These are phyloP conservation scores for Spathaspora sp. DNA, from an alignment of 805 yeast genomes.

Conservation along the genomic window DNA sequence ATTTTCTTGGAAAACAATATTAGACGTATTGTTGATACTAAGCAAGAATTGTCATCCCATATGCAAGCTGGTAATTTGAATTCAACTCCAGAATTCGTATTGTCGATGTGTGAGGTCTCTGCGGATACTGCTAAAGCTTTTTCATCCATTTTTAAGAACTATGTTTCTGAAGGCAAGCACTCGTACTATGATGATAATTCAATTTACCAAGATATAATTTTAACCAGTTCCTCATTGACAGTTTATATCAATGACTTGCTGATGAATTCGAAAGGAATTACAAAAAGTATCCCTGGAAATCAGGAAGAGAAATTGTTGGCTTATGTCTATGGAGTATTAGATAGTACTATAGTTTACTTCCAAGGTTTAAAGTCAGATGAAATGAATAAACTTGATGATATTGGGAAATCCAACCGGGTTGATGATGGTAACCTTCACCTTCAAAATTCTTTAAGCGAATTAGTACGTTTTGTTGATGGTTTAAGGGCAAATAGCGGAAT, in stretches of 20 bases:
- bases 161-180: constrained; percentile 70
- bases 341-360: constrained; percentile 59
- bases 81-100: constrained; percentile 65
- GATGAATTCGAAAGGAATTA: constrained; percentile 66
- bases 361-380: constrained; percentile 52
- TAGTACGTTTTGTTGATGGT: constrained; percentile 53
- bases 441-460: constrained; percentile 64
- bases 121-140: constrained; percentile 74
- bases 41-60: constrained; percentile 70
- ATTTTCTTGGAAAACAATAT: constrained; percentile 67
- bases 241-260: constrained; percentile 59
- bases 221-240: constrained; percentile 60
- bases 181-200: constrained; percentile 37
- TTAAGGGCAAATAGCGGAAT: constrained; percentile 35
- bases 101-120: constrained; percentile 67
- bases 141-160: constrained; percentile 71
- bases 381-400: constrained; percentile 52
- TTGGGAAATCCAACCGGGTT: constrained; percentile 69
- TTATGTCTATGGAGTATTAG: constrained; percentile 54
- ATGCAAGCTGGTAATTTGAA: constrained; percentile 80
- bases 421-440: constrained; percentile 72
- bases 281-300: constrained; percentile 49
- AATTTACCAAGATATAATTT: constrained; percentile 61
- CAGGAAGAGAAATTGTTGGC: constrained; percentile 50
- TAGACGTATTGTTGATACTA: constrained; percentile 67